Evolutionary conservation across 2,329 filamentous ascomycete genomes (phyloP).

Genomic region (Ascochyta fabae): DNA sequence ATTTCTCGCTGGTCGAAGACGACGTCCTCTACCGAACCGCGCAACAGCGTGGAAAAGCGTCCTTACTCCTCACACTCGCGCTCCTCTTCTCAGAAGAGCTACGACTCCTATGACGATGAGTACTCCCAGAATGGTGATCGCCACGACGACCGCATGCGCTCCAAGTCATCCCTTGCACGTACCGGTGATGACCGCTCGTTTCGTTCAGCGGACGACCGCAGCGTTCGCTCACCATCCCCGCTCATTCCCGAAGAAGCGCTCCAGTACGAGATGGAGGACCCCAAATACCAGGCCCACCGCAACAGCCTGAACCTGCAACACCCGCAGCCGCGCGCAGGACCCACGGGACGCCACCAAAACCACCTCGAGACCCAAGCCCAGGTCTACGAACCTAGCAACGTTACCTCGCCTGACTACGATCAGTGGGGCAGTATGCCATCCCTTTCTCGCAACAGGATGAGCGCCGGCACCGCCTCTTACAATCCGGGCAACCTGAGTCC

Average conservation of each 20-base stretch:
- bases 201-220: constrained; percentile 24
- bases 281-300: constrained; percentile 82
- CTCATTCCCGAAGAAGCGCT: constrained; percentile 60
- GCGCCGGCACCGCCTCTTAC: constrained; percentile 40
- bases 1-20: constrained; percentile 98
- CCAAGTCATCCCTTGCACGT: constrained; percentile 45
- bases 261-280: constrained; percentile 60
- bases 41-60: constrained; percentile 69
- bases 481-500: constrained; percentile 45
- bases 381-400: constrained; percentile 60
- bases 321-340: constrained; percentile 76
- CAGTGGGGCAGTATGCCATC: constrained; percentile 57
- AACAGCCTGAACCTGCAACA: constrained; percentile 82
- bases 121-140: constrained; percentile 66
- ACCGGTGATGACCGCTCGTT: constrained; percentile 17
- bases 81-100: constrained; percentile 67
- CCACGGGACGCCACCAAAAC: constrained; percentile 75
- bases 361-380: constrained; percentile 76
- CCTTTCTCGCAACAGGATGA: constrained; percentile 50
- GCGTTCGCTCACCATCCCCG: constrained; percentile 50
- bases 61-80: constrained; percentile 68
- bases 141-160: constrained; percentile 61
- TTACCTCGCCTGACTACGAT: constrained; percentile 51
- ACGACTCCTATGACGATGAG: constrained; percentile 64
- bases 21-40: constrained; percentile 82